phyloP scores from a whole-genome alignment of 2,329 filamentous ascomycete genomes.

The Fusarium denticulatum region DNA sequence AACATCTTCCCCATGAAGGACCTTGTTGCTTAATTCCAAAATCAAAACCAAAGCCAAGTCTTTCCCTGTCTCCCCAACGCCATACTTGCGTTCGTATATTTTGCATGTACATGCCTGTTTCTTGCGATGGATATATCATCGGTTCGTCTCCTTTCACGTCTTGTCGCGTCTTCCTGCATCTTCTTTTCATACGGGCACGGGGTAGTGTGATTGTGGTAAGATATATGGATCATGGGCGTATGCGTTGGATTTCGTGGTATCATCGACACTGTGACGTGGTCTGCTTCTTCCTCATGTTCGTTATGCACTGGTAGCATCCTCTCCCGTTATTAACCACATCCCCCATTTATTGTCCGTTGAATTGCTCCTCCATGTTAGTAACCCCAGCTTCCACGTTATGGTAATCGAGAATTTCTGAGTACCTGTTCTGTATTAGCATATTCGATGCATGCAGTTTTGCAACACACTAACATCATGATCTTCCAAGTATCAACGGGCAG shows the following conservation, averaged over 20 bases:
- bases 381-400: constrained; percentile 81
- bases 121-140: constrained; percentile 3
- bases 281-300: constrained; percentile 32
- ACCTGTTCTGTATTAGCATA: constrained; percentile 66
- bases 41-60: constrained; percentile 11
- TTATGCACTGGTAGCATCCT: constrained; percentile 32
- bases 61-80: constrained; percentile 45
- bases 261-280: constrained; percentile 43
- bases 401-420: constrained; percentile 98
- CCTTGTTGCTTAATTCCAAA: constrained; percentile 11
- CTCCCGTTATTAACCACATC: constrained; percentile 48
- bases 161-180: constrained; percentile 25
- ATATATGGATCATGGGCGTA: constrained; percentile 32
- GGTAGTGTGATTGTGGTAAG: constrained; percentile 23
- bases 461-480: constrained; percentile 90
- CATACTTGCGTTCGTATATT: constrained; percentile 40
- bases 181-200: constrained; percentile 28
- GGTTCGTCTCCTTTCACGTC: constrained; percentile 15
- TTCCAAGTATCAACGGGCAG: constrained; percentile 99
- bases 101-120: constrained; percentile 28
- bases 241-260: constrained; percentile 50
- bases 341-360: constrained; percentile 49
- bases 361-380: constrained; percentile 52
- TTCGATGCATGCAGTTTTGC: not conserved
- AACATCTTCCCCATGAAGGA: constrained; percentile 1